These are phyloP conservation scores for Fusarium staphyleae DNA, from an alignment of 2,329 filamentous ascomycete species.

Conservation along the genomic window DNA sequence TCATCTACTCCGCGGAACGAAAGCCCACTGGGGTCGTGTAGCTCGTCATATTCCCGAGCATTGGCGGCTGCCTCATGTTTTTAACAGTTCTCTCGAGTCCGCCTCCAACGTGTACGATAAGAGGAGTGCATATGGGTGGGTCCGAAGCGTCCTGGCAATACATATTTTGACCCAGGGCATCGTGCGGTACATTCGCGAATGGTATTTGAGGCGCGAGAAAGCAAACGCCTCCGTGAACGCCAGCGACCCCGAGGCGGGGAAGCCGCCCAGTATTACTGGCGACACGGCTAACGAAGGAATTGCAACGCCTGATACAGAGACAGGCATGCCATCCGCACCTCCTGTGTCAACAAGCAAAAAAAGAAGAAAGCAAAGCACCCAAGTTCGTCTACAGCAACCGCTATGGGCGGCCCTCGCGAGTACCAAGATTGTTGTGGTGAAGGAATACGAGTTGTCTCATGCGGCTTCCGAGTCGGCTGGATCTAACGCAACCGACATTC, in stretches of 20 bases:
- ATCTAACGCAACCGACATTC: slow-evolving; percentile 77
- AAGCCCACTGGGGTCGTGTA: slow-evolving; percentile 56
- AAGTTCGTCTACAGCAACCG: slow-evolving; percentile 88
- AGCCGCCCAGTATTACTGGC: slow-evolving; percentile 49
- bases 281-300: slow-evolving; percentile 48
- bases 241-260: slow-evolving; percentile 70
- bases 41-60: slow-evolving; percentile 56
- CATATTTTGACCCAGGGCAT: slow-evolving; percentile 78
- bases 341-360: slow-evolving; percentile 72
- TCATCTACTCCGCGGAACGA: slow-evolving; percentile 59
- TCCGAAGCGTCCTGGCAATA: slow-evolving; percentile 73
- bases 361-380: slow-evolving; percentile 88
- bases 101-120: slow-evolving; percentile 58
- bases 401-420: slow-evolving; percentile 94
- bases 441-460: slow-evolving; percentile 86
- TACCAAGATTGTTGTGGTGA: slow-evolving; percentile 95
- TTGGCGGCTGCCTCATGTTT: slow-evolving; percentile 54
- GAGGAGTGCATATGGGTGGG: slow-evolving; percentile 68
- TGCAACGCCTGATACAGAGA: slow-evolving; percentile 61
- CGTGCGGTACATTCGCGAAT: slow-evolving; percentile 73
- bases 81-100: slow-evolving; percentile 57
- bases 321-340: slow-evolving; percentile 46
- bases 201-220: slow-evolving; percentile 69
- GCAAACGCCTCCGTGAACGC: slow-evolving; percentile 57
- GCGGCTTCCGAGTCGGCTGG: slow-evolving; percentile 75